Conservation (phyloP, 768 basidiomycete species). For the Suillus weaverae region DNA sequence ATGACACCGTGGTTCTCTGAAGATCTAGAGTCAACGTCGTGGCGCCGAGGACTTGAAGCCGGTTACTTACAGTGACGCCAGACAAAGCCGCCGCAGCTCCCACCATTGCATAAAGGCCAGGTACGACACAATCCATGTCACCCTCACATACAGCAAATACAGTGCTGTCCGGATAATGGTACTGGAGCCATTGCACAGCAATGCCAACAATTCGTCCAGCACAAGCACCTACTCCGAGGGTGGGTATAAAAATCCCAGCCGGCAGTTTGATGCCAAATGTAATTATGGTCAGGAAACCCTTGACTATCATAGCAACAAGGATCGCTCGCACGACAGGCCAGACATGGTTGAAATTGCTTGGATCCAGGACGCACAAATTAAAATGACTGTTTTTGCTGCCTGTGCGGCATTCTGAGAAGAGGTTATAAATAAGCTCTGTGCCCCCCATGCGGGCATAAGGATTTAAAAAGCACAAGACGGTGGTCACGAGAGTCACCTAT, state of each 20-base stretch:
- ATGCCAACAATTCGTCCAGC: slow-evolving; percentile 88
- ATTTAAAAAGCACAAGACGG: slow-evolving; percentile 80
- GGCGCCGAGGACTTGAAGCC: slow-evolving; percentile 1
- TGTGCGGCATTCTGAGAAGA: slow-evolving; percentile 82
- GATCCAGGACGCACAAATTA: slow-evolving; percentile 71
- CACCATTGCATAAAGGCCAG: slow-evolving; percentile 93
- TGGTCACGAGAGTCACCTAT: slow-evolving; percentile 78
- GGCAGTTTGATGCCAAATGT: slow-evolving; percentile 93
- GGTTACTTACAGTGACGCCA: slow-evolving; percentile 80
- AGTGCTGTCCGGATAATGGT: slow-evolving; percentile 52
- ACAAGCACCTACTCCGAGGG: slow-evolving; percentile 92
- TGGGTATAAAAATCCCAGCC: slow-evolving; percentile 96
- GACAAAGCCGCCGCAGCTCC: slow-evolving; percentile 93
- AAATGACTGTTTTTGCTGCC: slow-evolving; percentile 55
- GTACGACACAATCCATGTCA: slow-evolving; percentile 74
- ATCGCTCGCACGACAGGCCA: slow-evolving; percentile 66
- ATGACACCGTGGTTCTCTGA: slow-evolving; percentile 84
- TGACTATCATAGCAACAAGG: slow-evolving; percentile 77
- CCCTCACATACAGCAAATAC: slow-evolving; percentile 70
- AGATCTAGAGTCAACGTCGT: slow-evolving; percentile 10
- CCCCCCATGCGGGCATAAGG: slow-evolving; percentile 92
- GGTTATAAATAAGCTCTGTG: slow-evolving; percentile 89
- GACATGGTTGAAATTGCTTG: slow-evolving; percentile 52
- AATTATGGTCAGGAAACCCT: slow-evolving; percentile 76
- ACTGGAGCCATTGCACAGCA: slow-evolving; percentile 72